phyloP scores from a whole-genome alignment of 805 yeast species.

The Lipomyces sp. region DNA sequence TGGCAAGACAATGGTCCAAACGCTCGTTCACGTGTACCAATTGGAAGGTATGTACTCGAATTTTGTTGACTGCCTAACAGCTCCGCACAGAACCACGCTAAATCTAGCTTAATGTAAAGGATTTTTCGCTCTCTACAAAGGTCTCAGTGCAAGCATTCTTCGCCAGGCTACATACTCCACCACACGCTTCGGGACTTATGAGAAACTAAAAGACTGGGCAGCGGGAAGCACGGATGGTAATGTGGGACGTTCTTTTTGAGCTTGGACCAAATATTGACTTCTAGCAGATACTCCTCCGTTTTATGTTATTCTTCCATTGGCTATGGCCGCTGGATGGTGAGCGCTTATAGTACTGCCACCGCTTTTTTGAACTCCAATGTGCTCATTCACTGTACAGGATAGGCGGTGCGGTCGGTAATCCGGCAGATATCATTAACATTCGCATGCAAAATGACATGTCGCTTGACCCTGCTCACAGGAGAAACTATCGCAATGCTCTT shows the following conservation, averaged over 20 bases:
- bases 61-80: too few relatives aligned
- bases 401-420: conserved; percentile 86
- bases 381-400: conserved; percentile 31
- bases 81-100: too few relatives aligned
- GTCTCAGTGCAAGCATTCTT: conserved; percentile 73
- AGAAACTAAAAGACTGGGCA: conserved; percentile 56
- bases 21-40: conserved; percentile 58
- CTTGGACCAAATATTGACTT: conserved; percentile 42
- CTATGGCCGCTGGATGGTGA: conserved; percentile 76
- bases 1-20: conserved; percentile 59
- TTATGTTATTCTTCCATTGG: conserved; percentile 61
- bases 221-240: conserved; percentile 23
- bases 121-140: conserved; percentile 65
- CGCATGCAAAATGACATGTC: conserved; percentile 81
- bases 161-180: conserved; percentile 89
- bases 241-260: too few relatives aligned
- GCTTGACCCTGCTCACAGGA: conserved; percentile 57
- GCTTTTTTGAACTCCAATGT: neutral
- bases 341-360: neutral
- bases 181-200: conserved; percentile 83
- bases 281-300: conserved; percentile 51
- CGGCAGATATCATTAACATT: conserved; percentile 74
- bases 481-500: conserved; percentile 73
- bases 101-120: too few relatives aligned
- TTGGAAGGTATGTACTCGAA: conserved; percentile 59